phyloP scores from a whole-genome alignment of 1,284 basidiomycete genomes.

The Pseudomicrostroma phylloplanum region DNA sequence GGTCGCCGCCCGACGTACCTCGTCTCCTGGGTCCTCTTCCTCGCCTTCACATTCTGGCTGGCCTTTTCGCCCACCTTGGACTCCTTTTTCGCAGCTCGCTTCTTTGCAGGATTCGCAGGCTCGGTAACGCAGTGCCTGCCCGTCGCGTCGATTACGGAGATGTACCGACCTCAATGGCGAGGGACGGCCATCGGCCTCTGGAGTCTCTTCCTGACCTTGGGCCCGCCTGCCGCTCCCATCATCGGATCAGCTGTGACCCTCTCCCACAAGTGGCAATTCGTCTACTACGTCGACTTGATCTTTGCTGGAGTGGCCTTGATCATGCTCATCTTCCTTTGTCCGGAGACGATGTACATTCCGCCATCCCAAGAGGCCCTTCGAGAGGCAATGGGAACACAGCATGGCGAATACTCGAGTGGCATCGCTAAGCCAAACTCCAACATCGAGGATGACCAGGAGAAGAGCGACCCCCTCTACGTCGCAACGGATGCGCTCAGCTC shows the following conservation, averaged over 20 bases:
- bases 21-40: constrained; percentile 47
- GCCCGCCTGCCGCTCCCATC: constrained; percentile 42
- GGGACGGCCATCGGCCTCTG: constrained; percentile 49
- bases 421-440: neutral
- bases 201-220: constrained; percentile 28
- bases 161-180: constrained; percentile 39
- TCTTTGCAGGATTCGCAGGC: constrained; percentile 26
- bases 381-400: constrained; percentile 9
- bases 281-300: constrained; percentile 49
- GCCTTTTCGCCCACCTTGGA: constrained; percentile 30
- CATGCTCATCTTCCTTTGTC: constrained; percentile 44
- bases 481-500: constrained; percentile 13
- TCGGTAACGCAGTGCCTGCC: constrained; percentile 26
- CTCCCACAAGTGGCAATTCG: constrained; percentile 5
- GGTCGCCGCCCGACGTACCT: constrained; percentile 50
- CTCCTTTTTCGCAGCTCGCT: constrained; percentile 30
- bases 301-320: constrained; percentile 40
- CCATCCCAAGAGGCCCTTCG: constrained; percentile 6
- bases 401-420: no score
- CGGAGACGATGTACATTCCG: constrained; percentile 49
- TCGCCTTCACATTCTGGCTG: constrained; percentile 49
- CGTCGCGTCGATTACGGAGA: constrained; percentile 26
- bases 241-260: constrained; percentile 42
- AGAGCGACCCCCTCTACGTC: neutral
- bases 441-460: neutral